Base-by-base conservation (phyloP, 805 yeast genomes). In the Wickerhamiella brachini region DNA sequence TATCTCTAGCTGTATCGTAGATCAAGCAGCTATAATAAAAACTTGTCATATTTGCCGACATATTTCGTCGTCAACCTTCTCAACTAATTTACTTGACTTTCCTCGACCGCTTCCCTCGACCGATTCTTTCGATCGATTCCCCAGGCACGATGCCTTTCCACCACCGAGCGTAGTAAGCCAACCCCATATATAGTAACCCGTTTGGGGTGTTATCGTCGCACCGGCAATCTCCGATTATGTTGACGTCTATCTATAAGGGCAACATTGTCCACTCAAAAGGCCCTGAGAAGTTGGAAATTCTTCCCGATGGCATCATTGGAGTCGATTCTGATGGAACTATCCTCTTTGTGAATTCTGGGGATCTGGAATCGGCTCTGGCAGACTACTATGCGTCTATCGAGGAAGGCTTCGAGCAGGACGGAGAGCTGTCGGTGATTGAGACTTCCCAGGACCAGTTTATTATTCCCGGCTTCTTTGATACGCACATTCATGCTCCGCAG, bases 401-500 rank as follows among this genome's bases (percentile, higher is more conserved):
- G 6, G 13, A 18, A 5, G 20, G 7, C 44, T 18, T 10, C 8
- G 24, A 12, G 15, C 44, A 41, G 24, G 24, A 13, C 44, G 44
- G 15, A 18, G 39, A 45, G n/a, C 12, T 29, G 8, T n/a, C 29
- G 24, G 46, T 45, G 5, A 53, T 56, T 22, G 53, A 44, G n/a
- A 18, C 46, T 5, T 44, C 49, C 18, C 20, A 23, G 13, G 38
- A 49, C 49, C 62, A 63, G 47, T 90, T 90, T 64, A 79, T 83
- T 60, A 79, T 86, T 60, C 94, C 94, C 0, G 94, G 94, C 0
- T 85, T 85, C 58, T 68, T 85, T 5, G 94, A 85, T 59, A 83
- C 93, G 1, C 94, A 85, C 63, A 81, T 82, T 31, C 94, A 85
- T 65, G 93, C 94, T 1, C 80, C 94, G 2, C 94, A 85, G 65